Conservation (phyloP, 257 asterid species). For the Primulina eburnea region DNA sequence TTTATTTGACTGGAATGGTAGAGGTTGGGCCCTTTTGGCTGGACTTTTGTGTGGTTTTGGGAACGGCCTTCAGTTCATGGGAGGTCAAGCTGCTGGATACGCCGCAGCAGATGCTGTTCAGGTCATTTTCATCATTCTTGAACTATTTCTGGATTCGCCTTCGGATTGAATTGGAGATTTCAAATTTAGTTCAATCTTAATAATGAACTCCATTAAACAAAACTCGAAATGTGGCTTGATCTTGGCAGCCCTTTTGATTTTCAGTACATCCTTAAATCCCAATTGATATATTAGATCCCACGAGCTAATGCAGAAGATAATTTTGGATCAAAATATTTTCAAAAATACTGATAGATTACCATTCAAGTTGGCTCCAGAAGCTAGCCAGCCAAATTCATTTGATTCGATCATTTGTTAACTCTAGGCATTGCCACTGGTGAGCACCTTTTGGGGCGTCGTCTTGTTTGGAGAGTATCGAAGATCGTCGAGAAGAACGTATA, state of each 20-base stretch:
- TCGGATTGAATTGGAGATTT: no score
- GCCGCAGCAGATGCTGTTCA: conserved; percentile 99
- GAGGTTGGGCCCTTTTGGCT: conserved; percentile 91
- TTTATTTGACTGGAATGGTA: conserved; percentile 72
- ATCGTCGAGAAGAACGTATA: conserved; percentile 73
- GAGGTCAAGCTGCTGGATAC: conserved; percentile 98
- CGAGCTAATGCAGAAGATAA: no score
- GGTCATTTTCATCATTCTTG: conserved; percentile 33
- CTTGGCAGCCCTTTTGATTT: no score
- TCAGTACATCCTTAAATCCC: no score
- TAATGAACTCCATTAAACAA: no score
- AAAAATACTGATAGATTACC: no score
- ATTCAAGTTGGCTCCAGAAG: background rate
- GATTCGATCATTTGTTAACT: conserved; percentile 11
- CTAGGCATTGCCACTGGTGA: conserved; percentile 91
- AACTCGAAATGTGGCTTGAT: no score
- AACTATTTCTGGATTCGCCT: no score
- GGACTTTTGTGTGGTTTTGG: conserved; percentile 94
- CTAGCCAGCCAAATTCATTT: background rate
- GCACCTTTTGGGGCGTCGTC: conserved; percentile 87
- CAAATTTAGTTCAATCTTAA: no score
- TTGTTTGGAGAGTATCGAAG: conserved; percentile 79
- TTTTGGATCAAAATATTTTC: no score
- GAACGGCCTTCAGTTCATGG: conserved; percentile 97
- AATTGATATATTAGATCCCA: no score